A percentile compares a stretch with the other conserved stretches of the same genome.
These are phyloP conservation scores for Clonostachys rhizophaga DNA, from an alignment of 2,329 filamentous ascomycete species.

Conservation along the genomic window DNA sequence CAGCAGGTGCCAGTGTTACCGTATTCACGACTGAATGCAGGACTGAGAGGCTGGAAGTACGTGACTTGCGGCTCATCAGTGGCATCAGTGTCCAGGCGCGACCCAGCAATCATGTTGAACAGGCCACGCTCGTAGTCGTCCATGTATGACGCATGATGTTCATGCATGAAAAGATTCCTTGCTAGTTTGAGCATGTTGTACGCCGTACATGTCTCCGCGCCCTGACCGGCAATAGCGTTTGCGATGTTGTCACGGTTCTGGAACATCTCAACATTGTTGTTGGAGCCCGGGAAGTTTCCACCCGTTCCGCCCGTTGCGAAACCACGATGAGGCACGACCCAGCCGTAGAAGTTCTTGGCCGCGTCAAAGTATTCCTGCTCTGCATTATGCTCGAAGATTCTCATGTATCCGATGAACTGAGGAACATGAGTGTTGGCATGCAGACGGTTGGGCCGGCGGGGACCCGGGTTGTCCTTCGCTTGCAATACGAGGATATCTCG, in stretches of 20 bases:
- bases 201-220: constrained; percentile 22
- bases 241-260: constrained; percentile 36
- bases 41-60: constrained; percentile 21
- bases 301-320: constrained; percentile 20
- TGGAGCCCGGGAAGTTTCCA: constrained; percentile 20
- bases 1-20: constrained; percentile 24
- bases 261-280: constrained; percentile 21
- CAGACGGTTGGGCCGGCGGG: constrained; percentile 15
- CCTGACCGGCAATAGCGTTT: constrained; percentile 15
- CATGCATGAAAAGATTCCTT: constrained; percentile 21
- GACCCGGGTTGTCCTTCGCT: constrained; percentile 16
- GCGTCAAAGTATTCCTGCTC: constrained; percentile 18
- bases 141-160: constrained; percentile 23
- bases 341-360: constrained; percentile 23
- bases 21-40: constrained; percentile 15
- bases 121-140: constrained; percentile 23
- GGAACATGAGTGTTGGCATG: constrained; percentile 23
- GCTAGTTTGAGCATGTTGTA: constrained; percentile 24
- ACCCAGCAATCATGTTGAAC: constrained; percentile 23
- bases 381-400: constrained; percentile 19
- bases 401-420: constrained; percentile 21
- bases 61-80: constrained; percentile 17
- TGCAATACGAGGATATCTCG: constrained; percentile 19
- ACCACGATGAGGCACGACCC: constrained; percentile 20
- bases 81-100: constrained; percentile 15